Conservation (phyloP, 345 rosid genomes). For the Zanthoxylum bungeanum region DNA sequence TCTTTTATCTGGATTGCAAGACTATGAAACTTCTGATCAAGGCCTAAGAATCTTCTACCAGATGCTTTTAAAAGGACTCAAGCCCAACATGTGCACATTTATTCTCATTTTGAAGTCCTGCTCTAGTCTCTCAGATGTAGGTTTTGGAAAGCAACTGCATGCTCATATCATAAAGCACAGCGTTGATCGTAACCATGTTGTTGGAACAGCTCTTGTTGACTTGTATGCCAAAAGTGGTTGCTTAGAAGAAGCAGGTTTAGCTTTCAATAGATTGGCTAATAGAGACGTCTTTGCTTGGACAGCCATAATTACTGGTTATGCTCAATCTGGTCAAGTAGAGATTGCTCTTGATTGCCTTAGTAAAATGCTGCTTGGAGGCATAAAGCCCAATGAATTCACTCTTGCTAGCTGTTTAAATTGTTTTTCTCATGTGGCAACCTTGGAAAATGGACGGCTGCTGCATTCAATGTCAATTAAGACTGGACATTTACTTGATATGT, state of each 20-base stretch:
- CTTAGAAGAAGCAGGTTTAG: conserved; percentile 33
- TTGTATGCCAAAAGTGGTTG: conserved; percentile 35
- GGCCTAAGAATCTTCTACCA: conserved; percentile 29
- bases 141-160: conserved; percentile 40
- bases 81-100: conserved; percentile 32
- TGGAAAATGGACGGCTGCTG: conserved; percentile 37
- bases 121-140: conserved; percentile 24
- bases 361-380: conserved; percentile 35
- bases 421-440: conserved; percentile 25
- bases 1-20: conserved; percentile 31
- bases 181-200: conserved; percentile 25
- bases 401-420: conserved; percentile 39
- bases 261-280: conserved; percentile 25
- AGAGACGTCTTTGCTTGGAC: conserved; percentile 36
- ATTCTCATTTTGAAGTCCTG: conserved; percentile 33
- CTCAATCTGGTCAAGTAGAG: conserved; percentile 28
- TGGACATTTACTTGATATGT: conserved; percentile 24
- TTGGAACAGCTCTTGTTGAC: conserved; percentile 41
- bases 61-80: conserved; percentile 35
- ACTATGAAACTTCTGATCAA: conserved; percentile 20
- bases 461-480: conserved; percentile 33
- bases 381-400: conserved; percentile 41
- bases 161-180: conserved; percentile 32
- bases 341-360: conserved; percentile 28
- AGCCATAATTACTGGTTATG: conserved; percentile 31